A percentile compares a stretch with the other conserved stretches of the same genome.
phyloP scores from a whole-genome alignment of 805 yeast species.

The Pichia deserticola region DNA sequence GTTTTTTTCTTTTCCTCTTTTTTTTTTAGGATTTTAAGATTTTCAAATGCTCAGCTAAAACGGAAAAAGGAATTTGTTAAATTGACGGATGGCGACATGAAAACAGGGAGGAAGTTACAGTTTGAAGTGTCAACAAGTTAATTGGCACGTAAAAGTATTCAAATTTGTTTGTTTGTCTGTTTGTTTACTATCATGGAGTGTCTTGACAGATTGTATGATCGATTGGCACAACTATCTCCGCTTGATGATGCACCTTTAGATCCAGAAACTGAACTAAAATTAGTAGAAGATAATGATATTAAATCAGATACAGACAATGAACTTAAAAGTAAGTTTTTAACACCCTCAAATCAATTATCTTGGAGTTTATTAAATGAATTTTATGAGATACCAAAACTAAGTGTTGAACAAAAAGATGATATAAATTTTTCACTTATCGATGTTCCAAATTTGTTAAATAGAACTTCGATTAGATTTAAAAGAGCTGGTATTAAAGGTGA shows the following conservation, averaged over 20 bases:
- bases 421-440: slow-evolving; percentile 37
- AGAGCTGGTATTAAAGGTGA: slow-evolving; percentile 71
- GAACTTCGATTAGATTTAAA: slow-evolving; percentile 61
- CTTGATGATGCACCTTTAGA: neutral
- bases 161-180: too few relatives aligned
- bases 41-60: too few relatives aligned
- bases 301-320: slow-evolving; percentile 6
- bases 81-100: too few relatives aligned
- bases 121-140: too few relatives aligned
- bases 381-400: slow-evolving; percentile 43
- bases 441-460: slow-evolving; percentile 52
- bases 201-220: neutral
- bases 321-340: slow-evolving; percentile 40
- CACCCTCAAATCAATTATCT: slow-evolving; percentile 55
- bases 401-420: slow-evolving; percentile 19
- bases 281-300: too few relatives aligned
- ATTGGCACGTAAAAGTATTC: too few relatives aligned
- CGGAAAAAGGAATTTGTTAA: too few relatives aligned
- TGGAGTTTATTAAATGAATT: slow-evolving; percentile 67
- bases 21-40: too few relatives aligned
- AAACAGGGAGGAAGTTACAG: too few relatives aligned
- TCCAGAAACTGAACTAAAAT: slow-evolving; percentile 9
- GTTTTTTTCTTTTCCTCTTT: too few relatives aligned
- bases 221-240: neutral
- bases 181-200: neutral